Evolutionary conservation across 192 early-diverging fungal genomes (phyloP), one percentile per base, ranked within the genome.

Genomic region (Umbelopsis sp.): DNA sequence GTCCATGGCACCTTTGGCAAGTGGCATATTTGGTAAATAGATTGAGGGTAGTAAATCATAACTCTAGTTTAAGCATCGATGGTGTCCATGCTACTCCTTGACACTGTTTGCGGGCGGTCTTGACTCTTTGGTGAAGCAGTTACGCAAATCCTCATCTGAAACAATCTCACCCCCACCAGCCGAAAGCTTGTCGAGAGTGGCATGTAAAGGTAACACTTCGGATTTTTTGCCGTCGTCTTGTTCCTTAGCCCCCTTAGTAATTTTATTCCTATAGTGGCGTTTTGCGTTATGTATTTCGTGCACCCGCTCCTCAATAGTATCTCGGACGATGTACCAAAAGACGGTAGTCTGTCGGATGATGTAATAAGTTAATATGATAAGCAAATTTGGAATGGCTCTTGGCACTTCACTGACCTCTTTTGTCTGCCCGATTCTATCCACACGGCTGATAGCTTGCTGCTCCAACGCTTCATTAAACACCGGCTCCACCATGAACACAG

Each of bases 371-470:
- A n/a, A n/a, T n/a, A n/a, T n/a, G n/a, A n/a, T n/a, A n/a, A n/a
- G n/a, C n/a, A n/a, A n/a, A n/a, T n/a, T n/a, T n/a, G n/a, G n/a
- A n/a, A n/a, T n/a, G n/a, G n/a, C n/a, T n/a, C n/a, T n/a, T n/a
- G n/a, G n/a, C 0, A 5, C 7, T 41, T 41, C 12, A 66, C 36
- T 12, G 3, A 81, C 80, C 80, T 74, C 69, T 22, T 82, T 77
- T 1, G 72, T 77, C 45, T 82, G 81, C 5, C 81, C 81, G 54
- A 82, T 82, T 10, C 81, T 72, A 51, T 82, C 78, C 0, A 82
- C 81, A 66, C 81, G 81, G 38, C 77, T 82, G 25, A 82, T 79
- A 26, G 81, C 81, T 59, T 82, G 81, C 4, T 74, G 72, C 43
- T 82, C 78, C 25, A 82, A 66, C 4, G 76, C 74, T 44, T 75